These are phyloP conservation scores for Malus hybrid DNA, from an alignment of 331 rosid species.

Conservation along the genomic window DNA sequence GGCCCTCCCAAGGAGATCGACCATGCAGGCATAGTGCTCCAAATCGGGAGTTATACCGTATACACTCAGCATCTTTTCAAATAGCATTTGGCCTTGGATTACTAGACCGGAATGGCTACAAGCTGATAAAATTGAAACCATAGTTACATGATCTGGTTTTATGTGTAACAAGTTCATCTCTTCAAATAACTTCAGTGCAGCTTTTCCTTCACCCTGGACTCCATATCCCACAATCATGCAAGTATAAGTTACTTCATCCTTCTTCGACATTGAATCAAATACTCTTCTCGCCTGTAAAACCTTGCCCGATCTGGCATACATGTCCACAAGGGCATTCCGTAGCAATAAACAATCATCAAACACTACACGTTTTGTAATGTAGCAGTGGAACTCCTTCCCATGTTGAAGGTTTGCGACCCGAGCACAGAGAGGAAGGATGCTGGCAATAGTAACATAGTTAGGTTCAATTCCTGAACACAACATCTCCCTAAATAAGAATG, in stretches of 20 bases:
- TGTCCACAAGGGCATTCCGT: constrained; percentile 83
- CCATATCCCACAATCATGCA: constrained; percentile 83
- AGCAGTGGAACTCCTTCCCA: constrained; percentile 89
- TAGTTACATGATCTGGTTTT: constrained; percentile 73
- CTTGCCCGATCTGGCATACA: constrained; percentile 87
- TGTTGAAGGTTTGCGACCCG: constrained; percentile 80
- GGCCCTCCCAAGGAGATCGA: constrained; percentile 84
- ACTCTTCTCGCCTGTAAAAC: constrained; percentile 64
- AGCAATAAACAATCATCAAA: constrained; percentile 41
- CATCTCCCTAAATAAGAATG: constrained; percentile 68
- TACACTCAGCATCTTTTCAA: constrained; percentile 46
- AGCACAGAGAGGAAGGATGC: constrained; percentile 83
- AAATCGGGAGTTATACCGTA: constrained; percentile 43
- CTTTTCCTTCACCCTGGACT: constrained; percentile 71
- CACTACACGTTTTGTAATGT: constrained; percentile 49
- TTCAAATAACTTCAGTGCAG: constrained; percentile 60
- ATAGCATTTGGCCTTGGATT: constrained; percentile 42
- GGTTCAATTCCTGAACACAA: constrained; percentile 53
- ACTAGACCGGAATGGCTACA: constrained; percentile 90
- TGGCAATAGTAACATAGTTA: constrained; percentile 70
- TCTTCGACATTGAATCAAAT: constrained; percentile 53
- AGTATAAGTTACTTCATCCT: constrained; percentile 83
- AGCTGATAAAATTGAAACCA: constrained; percentile 76
- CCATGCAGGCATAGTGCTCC: constrained; percentile 87
- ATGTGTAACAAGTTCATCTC: constrained; percentile 55